Conservation (phyloP, 768 basidiomycete genomes). For the Glaciozyma antarctica region DNA sequence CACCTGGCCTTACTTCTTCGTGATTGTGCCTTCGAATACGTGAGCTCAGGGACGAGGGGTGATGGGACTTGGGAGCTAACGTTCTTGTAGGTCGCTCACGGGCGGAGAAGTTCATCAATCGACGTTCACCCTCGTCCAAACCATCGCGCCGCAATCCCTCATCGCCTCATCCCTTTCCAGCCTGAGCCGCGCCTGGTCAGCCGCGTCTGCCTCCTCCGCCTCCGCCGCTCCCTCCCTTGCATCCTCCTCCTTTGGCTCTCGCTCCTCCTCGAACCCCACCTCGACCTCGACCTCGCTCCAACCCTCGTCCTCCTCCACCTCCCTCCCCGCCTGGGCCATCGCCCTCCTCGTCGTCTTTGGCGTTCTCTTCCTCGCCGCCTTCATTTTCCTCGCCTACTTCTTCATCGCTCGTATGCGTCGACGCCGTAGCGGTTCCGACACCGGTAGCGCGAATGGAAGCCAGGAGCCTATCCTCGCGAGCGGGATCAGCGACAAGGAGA, state of each 20-base stretch:
- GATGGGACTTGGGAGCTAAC: conserved; percentile 38
- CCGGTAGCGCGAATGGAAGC: conserved; percentile 50
- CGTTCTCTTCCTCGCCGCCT: conserved; percentile 66
- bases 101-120: conserved; percentile 57
- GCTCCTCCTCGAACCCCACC: not conserved
- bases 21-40: not conserved
- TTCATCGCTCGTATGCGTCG: conserved; percentile 60
- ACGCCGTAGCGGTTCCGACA: conserved; percentile 4
- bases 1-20: not conserved
- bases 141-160: conserved; percentile 33
- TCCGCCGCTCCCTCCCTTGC: not conserved
- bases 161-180: not conserved
- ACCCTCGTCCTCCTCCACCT: not conserved
- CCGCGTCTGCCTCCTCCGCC: not conserved
- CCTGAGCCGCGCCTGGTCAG: too few species aligned
- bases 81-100: conserved; percentile 58
- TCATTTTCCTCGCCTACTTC: conserved; percentile 60
- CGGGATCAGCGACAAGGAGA: not conserved
- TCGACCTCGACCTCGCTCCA: conserved; percentile 6
- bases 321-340: conserved; percentile 49
- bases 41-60: not conserved
- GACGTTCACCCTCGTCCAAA: conserved; percentile 63
- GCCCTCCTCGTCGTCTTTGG: conserved; percentile 80
- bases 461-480: conserved; percentile 67
- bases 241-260: not conserved